A percentile compares a stretch with the other conserved stretches of the same genome.
Evolutionary conservation across 2,329 filamentous ascomycete species (phyloP).

Genomic region (Xylaria arbuscula): DNA sequence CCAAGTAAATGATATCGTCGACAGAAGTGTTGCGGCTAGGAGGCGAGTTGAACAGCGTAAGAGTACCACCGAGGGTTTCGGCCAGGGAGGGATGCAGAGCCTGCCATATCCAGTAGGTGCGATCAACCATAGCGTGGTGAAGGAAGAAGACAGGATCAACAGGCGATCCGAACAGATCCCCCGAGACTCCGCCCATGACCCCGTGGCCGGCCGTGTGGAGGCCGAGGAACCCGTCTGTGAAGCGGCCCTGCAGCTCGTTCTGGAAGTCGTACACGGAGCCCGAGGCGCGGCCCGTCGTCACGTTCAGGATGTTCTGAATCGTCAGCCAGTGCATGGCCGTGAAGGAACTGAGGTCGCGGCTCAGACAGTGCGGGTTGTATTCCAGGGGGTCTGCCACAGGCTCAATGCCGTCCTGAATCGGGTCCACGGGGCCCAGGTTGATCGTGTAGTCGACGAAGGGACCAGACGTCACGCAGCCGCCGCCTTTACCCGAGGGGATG

Average conservation of each 20-base stretch:
- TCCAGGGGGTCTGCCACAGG: conserved; percentile 24
- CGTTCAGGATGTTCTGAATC: conserved; percentile 41
- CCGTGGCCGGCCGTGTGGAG: conserved; percentile 49
- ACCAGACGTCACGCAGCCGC: conserved; percentile 61
- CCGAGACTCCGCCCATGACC: conserved; percentile 45
- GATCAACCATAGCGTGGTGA: conserved; percentile 46
- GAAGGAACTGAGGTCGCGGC: conserved; percentile 41
- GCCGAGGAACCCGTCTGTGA: conserved; percentile 46
- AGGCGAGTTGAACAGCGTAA: conserved; percentile 45
- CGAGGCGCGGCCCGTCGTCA: conserved; percentile 39
- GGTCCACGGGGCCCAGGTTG: conserved; percentile 49
- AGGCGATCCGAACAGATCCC: conserved; percentile 43
- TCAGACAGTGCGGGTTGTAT: conserved; percentile 45
- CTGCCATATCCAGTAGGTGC: conserved; percentile 47
- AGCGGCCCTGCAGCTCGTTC: conserved; percentile 49
- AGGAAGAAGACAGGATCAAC: conserved; percentile 46
- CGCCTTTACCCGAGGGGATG: conserved; percentile 62
- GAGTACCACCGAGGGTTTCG: conserved; percentile 42
- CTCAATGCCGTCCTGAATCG: conserved; percentile 38
- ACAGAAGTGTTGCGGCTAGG: conserved; percentile 44
- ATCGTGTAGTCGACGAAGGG: conserved; percentile 52
- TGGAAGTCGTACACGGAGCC: conserved; percentile 45
- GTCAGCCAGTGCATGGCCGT: conserved; percentile 41
- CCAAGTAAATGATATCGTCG: conserved; percentile 43
- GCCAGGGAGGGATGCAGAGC: conserved; percentile 35